Conservation (phyloP, 352 stramenopile genomes). For the Globisporangium abappressorium region DNA sequence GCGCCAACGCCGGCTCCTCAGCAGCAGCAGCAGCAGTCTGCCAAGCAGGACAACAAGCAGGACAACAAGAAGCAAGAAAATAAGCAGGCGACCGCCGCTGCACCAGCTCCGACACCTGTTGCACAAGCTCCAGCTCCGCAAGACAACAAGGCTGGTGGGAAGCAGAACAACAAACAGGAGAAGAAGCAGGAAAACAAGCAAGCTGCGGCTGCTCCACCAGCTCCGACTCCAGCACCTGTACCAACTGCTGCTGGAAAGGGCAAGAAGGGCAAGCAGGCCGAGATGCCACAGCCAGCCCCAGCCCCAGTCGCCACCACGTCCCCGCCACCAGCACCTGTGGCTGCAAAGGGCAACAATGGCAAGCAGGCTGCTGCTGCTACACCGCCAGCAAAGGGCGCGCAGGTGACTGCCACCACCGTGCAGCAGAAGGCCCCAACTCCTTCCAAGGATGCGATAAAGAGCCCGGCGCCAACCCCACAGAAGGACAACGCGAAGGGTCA, state of each 20-base stretch:
- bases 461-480: neutral
- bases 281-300: neutral
- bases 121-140: no score
- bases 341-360: neutral
- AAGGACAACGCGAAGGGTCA: conserved; percentile 6
- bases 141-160: neutral
- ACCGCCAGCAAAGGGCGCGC: neutral
- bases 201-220: neutral
- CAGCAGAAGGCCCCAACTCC: conserved; percentile 9
- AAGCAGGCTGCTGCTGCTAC: conserved; percentile 7
- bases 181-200: neutral
- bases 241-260: no score
- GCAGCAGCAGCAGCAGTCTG: no score
- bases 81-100: neutral
- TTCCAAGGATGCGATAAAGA: conserved; percentile 7
- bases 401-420: neutral
- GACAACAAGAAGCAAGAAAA: neutral
- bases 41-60: conserved; percentile 7
- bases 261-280: conserved; percentile 1
- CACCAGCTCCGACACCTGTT: no score
- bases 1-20: neutral
- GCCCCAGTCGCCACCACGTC: neutral
- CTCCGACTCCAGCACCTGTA: neutral
- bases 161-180: conserved; percentile 6
- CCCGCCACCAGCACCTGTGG: conserved; percentile 5